Evolutionary conservation across 805 yeast genomes (phyloP).

Genomic region (Zygoascus biomembranicola): DNA sequence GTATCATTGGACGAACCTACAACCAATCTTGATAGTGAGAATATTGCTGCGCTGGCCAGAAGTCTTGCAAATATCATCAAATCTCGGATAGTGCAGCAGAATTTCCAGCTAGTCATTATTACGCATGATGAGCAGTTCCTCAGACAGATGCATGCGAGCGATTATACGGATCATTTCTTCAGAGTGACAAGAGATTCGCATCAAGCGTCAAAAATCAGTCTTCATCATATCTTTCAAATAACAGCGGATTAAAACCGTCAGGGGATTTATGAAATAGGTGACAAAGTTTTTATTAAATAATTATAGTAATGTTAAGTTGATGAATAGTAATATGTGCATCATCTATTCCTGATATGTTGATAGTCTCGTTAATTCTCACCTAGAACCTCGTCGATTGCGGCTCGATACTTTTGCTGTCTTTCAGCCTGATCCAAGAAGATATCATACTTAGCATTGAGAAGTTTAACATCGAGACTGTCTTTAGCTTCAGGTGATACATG

Average conservation of each 20-base stretch:
- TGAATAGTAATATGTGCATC: background rate
- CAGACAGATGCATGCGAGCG: constrained; percentile 73
- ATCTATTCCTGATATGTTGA: background rate
- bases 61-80: constrained; percentile 71
- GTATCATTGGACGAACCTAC: constrained; percentile 98
- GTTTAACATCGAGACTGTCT: constrained; percentile 54
- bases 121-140: constrained; percentile 94
- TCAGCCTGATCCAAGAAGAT: constrained; percentile 82
- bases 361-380: constrained; percentile 3
- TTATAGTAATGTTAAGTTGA: background rate
- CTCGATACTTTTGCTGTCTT: constrained; percentile 71
- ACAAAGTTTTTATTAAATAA: background rate
- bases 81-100: constrained; percentile 64
- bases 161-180: constrained; percentile 81
- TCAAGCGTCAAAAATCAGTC: constrained; percentile 69
- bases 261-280: background rate
- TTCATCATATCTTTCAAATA: constrained; percentile 28
- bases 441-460: constrained; percentile 72
- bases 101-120: constrained; percentile 90
- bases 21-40: constrained; percentile 84
- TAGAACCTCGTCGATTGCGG: constrained; percentile 36
- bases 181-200: constrained; percentile 71
- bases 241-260: background rate
- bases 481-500: constrained; percentile 61
- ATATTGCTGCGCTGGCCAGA: constrained; percentile 78